Percentiles rank a stretch among this genome's conserved stretches.
phyloP scores from a whole-genome alignment of 1,139 yeast genomes.

The Hemisphaericaspora xylanilytica region DNA sequence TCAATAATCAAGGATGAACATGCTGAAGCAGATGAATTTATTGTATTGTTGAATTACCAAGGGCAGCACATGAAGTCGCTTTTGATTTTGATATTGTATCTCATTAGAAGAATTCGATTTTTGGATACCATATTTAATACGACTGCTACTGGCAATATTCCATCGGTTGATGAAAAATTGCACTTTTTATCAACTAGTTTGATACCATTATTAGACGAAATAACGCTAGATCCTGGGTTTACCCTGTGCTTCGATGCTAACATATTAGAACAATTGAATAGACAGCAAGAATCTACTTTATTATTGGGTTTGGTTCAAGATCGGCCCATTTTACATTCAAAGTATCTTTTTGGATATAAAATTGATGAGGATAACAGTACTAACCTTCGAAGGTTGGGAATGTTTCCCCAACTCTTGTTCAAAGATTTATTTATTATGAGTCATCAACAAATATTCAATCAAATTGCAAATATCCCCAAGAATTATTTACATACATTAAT shows the following conservation, averaged over 20 bases:
- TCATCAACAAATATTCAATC: conserved; percentile 7
- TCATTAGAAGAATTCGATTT: conserved; percentile 24
- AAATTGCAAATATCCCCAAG: conserved; percentile 19
- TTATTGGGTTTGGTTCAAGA: conserved; percentile 21
- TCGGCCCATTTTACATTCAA: conserved; percentile 1
- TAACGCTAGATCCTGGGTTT: conserved; percentile 12
- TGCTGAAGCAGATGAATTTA: conserved; percentile 6
- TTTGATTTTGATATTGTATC: conserved; percentile 22
- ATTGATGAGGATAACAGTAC: neutral
- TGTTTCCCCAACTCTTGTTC: conserved; percentile 8
- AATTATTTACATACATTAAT: conserved; percentile 29
- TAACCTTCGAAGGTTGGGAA: neutral
- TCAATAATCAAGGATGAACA: conserved; percentile 4
- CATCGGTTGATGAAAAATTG: conserved; percentile 14
- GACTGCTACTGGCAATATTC: conserved; percentile 1
- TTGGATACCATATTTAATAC: conserved; percentile 8
- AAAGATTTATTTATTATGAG: conserved; percentile 9
- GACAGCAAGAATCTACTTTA: conserved; percentile 29
- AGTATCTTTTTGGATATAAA: conserved; percentile 7
- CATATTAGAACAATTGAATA: conserved; percentile 16
- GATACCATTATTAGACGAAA: conserved; percentile 29
- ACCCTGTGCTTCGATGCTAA: conserved; percentile 7
- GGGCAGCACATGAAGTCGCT: conserved; percentile 11
- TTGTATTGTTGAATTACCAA: conserved; percentile 8
- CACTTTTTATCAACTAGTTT: conserved; percentile 26